Conservation (phyloP, 2,329 filamentous ascomycete genomes). For the Aspergillus alliaceus region DNA sequence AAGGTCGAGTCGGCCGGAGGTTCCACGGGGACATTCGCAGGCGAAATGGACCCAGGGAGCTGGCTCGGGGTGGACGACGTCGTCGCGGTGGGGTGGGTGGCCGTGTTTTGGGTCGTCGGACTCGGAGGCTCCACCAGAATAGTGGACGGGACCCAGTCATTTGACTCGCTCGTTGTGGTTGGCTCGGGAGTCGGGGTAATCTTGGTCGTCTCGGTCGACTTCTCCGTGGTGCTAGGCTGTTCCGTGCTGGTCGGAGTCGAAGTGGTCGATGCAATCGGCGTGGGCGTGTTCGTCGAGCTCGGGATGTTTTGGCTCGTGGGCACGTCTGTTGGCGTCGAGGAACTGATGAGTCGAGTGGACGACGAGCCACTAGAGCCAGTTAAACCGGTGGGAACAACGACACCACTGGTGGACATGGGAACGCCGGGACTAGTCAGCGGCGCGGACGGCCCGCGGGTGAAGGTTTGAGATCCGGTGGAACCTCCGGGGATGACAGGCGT, state of each 20-base stretch:
- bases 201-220: conserved; percentile 13
- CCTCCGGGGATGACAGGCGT: conserved; percentile 6
- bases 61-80: conserved; percentile 56
- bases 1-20: conserved; percentile 65
- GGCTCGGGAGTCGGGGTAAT: conserved; percentile 43
- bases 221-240: conserved; percentile 10
- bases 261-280: conserved; percentile 9
- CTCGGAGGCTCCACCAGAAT: conserved; percentile 31
- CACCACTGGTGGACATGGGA: conserved; percentile 12
- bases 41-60: conserved; percentile 74
- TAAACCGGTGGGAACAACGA: conserved; percentile 12
- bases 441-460: not conserved
- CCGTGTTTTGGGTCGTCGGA: conserved; percentile 26
- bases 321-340: not conserved
- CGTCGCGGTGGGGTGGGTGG: conserved; percentile 35
- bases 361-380: conserved; percentile 2
- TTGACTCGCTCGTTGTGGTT: conserved; percentile 24
- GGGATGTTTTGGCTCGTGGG: not conserved
- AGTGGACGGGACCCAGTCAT: conserved; percentile 24
- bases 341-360: conserved; percentile 3
- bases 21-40: conserved; percentile 58
- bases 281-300: not conserved
- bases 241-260: conserved; percentile 15
- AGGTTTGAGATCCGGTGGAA: not conserved
- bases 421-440: conserved; percentile 11